Evolutionary conservation across 1,139 yeast genomes (phyloP).

Genomic region (Candida labiduridarum): DNA sequence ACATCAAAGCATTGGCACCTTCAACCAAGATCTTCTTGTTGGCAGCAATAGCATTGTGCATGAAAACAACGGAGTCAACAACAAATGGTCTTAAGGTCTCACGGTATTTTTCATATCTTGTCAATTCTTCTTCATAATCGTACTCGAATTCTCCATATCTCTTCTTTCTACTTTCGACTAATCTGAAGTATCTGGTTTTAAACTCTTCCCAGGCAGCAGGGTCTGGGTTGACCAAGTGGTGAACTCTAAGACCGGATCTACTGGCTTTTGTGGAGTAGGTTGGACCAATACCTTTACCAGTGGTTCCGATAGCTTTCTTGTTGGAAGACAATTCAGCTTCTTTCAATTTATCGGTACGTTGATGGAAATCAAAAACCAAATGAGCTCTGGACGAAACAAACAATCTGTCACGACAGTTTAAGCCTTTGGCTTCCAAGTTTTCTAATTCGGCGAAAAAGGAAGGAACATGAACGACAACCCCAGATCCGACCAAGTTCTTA

Average conservation of each 20-base stretch:
- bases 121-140: slow-evolving; percentile 79
- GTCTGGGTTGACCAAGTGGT: slow-evolving; percentile 88
- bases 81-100: slow-evolving; percentile 85
- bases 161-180: slow-evolving; percentile 77
- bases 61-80: slow-evolving; percentile 87
- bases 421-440: slow-evolving; percentile 77
- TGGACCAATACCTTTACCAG: slow-evolving; percentile 99
- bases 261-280: slow-evolving; percentile 96
- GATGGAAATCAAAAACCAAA: slow-evolving; percentile 96
- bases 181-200: slow-evolving; percentile 72
- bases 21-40: slow-evolving; percentile 90
- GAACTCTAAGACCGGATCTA: slow-evolving; percentile 95
- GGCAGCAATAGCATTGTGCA: slow-evolving; percentile 76
- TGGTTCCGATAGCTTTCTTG: slow-evolving; percentile 94
- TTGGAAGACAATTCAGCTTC: slow-evolving; percentile 86
- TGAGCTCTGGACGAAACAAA: slow-evolving; percentile 94
- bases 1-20: slow-evolving; percentile 98
- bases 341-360: slow-evolving; percentile 91
- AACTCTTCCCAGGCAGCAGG: slow-evolving; percentile 94
- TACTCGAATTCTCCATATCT: slow-evolving; percentile 94
- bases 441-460: slow-evolving; percentile 88
- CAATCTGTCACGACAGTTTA: slow-evolving; percentile 76
- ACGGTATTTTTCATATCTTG: slow-evolving; percentile 72
- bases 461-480: slow-evolving; percentile 95
- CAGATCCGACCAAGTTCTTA: slow-evolving; percentile 87